These are phyloP conservation scores for Oryza officinalis DNA, from an alignment of 176 grass and related monocot species.

Conservation along the genomic window DNA sequence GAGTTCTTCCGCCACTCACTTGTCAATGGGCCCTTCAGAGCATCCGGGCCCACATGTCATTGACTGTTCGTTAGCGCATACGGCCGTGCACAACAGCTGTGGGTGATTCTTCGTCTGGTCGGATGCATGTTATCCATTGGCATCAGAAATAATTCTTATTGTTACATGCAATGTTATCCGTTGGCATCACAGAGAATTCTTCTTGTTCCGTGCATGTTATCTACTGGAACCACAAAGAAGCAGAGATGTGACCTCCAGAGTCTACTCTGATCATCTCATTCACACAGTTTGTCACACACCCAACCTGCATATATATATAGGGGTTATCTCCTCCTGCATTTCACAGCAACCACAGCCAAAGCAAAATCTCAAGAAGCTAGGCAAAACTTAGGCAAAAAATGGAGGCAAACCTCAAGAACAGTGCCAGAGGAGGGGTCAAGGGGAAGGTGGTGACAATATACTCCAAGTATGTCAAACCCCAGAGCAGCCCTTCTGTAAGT, in stretches of 20 bases:
- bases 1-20: slow-evolving; percentile 16
- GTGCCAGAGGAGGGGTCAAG: slow-evolving; percentile 31
- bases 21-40: background rate
- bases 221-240: slow-evolving; percentile 1
- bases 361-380: background rate
- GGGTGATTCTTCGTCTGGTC: background rate
- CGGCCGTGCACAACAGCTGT: background rate
- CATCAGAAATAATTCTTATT: background rate
- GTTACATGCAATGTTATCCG: slow-evolving; percentile 43
- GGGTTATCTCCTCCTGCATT: background rate
- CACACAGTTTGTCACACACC: background rate
- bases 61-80: background rate
- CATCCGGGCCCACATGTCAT: background rate
- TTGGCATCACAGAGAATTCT: background rate
- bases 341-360: slow-evolving; percentile 1
- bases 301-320: slow-evolving; percentile 29
- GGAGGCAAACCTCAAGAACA: slow-evolving; percentile 36
- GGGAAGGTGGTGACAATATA: slow-evolving; percentile 36
- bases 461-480: slow-evolving; percentile 35
- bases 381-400: background rate
- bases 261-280: background rate
- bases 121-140: slow-evolving; percentile 39
- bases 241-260: slow-evolving; percentile 10
- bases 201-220: slow-evolving; percentile 36
- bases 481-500: slow-evolving; percentile 27